These are phyloP conservation scores for Paxillus involutus DNA, from an alignment of 768 basidiomycete genomes.

Conservation along the genomic window DNA sequence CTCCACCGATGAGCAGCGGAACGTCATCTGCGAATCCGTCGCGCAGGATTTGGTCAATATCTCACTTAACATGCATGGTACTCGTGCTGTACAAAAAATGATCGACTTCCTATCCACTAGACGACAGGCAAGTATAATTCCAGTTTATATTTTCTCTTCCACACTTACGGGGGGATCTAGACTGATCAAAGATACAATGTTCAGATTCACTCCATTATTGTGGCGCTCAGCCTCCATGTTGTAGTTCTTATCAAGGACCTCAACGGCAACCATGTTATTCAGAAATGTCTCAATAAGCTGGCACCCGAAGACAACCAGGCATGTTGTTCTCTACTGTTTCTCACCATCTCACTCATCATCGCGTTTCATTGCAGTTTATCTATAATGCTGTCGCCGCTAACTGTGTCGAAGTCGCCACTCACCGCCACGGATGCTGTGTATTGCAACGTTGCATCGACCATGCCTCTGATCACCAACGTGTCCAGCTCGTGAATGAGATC, in stretches of 20 bases:
- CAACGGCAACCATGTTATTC: constrained; percentile 97
- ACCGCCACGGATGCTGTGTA: constrained; percentile 98
- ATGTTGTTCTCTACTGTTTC: constrained; percentile 8
- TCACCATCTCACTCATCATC: not conserved
- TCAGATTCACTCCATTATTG: constrained; percentile 96
- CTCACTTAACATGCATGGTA: constrained; percentile 99
- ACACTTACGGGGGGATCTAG: constrained; percentile 59
- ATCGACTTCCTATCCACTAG: constrained; percentile 97
- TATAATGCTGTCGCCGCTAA: constrained; percentile 99
- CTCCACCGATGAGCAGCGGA: constrained; percentile 96
- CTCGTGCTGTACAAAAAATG: constrained; percentile 99
- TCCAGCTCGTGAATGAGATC: constrained; percentile 98
- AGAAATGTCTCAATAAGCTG: constrained; percentile 98
- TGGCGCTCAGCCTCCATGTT: constrained; percentile 95
- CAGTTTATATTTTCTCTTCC: constrained; percentile 37
- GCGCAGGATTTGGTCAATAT: constrained; percentile 97
- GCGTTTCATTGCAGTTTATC: constrained; percentile 66
- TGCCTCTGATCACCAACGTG: constrained; percentile 90
- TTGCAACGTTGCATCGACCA: constrained; percentile 98
- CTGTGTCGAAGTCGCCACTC: constrained; percentile 97
- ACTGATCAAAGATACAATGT: constrained; percentile 80
- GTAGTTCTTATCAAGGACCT: constrained; percentile 99
- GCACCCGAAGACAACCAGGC: constrained; percentile 99
- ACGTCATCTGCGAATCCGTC: constrained; percentile 95
- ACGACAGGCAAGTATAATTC: constrained; percentile 71